These are phyloP conservation scores for Vicia sativa DNA, from an alignment of 306 rosid genomes.

Conservation along the genomic window DNA sequence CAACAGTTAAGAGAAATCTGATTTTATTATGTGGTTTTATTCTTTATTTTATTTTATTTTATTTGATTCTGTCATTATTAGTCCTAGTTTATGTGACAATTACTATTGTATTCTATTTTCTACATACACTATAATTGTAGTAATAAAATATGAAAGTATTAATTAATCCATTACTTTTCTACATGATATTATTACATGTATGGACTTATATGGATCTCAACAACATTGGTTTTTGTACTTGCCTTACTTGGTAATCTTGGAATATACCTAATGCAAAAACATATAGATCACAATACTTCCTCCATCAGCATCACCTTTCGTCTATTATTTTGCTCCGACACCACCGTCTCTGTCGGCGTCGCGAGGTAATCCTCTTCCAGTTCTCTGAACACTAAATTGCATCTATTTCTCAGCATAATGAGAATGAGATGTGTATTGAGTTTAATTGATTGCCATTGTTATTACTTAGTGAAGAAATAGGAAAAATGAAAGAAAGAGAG, in stretches of 20 bases:
- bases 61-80: background rate
- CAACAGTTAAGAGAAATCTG: background rate
- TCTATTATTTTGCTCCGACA: no score
- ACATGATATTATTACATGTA: slow-evolving; percentile 50
- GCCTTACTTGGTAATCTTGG: slow-evolving; percentile 90
- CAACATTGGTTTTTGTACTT: slow-evolving; percentile 87
- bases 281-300: slow-evolving; percentile 41
- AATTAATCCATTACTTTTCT: background rate
- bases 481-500: background rate
- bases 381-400: no score
- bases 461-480: slow-evolving; percentile 2
- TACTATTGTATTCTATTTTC: background rate
- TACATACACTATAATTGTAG: background rate
- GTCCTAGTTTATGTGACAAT: background rate
- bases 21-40: background rate
- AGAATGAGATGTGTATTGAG: no score
- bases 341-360: no score
- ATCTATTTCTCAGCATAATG: no score
- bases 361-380: no score
- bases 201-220: slow-evolving; percentile 93
- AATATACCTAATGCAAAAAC: slow-evolving; percentile 76
- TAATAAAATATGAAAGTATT: background rate
- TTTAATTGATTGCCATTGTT: no score
- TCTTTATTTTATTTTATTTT: background rate
- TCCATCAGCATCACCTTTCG: no score